Conservation (phyloP, 1,284 basidiomycete genomes). For the Hypsizygus ulmarius region DNA sequence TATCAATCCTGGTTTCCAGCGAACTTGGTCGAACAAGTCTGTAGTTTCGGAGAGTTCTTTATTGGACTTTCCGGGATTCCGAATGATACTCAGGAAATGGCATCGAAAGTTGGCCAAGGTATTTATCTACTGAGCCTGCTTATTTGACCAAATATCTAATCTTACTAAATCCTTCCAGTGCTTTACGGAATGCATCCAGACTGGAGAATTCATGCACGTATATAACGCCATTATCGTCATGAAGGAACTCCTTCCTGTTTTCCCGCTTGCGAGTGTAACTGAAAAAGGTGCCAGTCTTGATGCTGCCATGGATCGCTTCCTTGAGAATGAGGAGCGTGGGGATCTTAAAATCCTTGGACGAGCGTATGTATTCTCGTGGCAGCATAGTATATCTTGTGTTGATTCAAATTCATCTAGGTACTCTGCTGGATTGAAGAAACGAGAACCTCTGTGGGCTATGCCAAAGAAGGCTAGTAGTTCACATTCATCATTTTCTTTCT, state of each 20-base stretch:
- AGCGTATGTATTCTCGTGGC: constrained; percentile 52
- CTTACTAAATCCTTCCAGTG: constrained; percentile 37
- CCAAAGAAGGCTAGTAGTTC: constrained; percentile 33
- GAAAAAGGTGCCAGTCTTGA: constrained; percentile 60
- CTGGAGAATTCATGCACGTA: constrained; percentile 91
- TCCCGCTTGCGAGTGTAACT: constrained; percentile 68
- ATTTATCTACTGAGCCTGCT: constrained; percentile 10
- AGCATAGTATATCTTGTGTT: not conserved
- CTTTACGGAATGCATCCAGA: constrained; percentile 62
- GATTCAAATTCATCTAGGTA: constrained; percentile 42
- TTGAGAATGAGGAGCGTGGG: constrained; percentile 75
- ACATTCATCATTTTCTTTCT: not conserved
- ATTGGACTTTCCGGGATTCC: constrained; percentile 69
- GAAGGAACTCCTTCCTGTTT: constrained; percentile 85
- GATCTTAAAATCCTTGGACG: constrained; percentile 80
- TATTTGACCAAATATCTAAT: constrained; percentile 2
- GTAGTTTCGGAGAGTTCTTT: constrained; percentile 49
- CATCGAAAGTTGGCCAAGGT: constrained; percentile 72
- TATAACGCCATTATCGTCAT: constrained; percentile 90
- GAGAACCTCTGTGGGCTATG: constrained; percentile 58
- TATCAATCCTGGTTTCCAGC: constrained; percentile 65
- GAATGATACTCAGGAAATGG: constrained; percentile 77
- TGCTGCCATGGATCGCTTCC: constrained; percentile 62
- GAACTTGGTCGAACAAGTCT: constrained; percentile 46
- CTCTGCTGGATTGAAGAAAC: constrained; percentile 66